phyloP scores from a whole-genome alignment of 2,329 filamentous ascomycete genomes.

The Gnomoniopsis smithogilvyi region DNA sequence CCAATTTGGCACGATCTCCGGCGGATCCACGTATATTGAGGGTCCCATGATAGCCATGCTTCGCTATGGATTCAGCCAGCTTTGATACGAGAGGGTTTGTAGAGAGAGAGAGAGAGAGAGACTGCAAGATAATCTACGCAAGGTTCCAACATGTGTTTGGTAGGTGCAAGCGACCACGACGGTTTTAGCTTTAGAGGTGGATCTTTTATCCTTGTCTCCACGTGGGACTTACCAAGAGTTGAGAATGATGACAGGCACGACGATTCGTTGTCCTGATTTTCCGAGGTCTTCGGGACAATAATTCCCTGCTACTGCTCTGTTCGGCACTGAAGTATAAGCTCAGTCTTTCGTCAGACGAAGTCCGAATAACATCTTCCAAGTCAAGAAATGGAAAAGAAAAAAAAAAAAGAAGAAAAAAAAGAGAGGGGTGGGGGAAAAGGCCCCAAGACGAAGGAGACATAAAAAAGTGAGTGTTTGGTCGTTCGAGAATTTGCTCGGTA shows the following conservation, averaged over 20 bases:
- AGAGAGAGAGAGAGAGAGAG: no score
- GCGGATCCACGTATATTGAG: no score
- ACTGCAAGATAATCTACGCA: not conserved
- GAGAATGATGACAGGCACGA: not conserved
- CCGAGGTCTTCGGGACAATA: not conserved
- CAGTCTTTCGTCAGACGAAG: not conserved
- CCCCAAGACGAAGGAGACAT: no score
- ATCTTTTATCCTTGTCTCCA: not conserved
- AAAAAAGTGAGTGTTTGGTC: not conserved
- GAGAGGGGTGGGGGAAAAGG: no score
- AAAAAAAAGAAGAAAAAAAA: no score
- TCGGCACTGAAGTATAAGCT: not conserved
- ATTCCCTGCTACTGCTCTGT: not conserved
- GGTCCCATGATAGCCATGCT: no score
- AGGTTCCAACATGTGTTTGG: not conserved
- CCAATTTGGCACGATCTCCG: no score
- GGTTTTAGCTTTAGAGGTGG: not conserved
- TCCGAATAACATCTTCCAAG: no score
- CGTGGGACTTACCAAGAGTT: not conserved
- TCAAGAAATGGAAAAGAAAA: no score
- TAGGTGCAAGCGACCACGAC: not conserved
- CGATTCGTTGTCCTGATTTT: not conserved
- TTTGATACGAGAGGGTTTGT: no score
- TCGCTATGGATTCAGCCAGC: no score
- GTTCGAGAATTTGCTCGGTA: not conserved